Percentiles rank a stretch among this genome's conserved stretches.
Conservation (phyloP, 2,329 filamentous ascomycete species). For the Trichoderma gracile region DNA sequence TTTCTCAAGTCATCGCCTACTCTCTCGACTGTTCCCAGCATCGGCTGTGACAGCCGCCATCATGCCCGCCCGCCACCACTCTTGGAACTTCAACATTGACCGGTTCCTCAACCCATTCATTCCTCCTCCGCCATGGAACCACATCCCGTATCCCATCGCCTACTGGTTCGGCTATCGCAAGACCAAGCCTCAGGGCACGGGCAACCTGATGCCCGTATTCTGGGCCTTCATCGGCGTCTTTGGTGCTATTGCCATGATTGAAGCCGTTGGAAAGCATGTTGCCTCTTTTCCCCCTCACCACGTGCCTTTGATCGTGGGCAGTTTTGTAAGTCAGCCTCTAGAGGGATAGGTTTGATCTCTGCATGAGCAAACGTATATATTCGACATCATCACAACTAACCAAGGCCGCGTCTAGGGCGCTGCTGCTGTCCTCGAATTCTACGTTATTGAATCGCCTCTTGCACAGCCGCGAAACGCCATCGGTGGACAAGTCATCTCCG, state of each 20-base stretch:
- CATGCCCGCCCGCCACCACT: conserved; percentile 27
- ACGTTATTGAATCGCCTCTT: conserved; percentile 69
- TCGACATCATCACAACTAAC: not conserved
- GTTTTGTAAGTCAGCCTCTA: conserved; percentile 58
- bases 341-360: not conserved
- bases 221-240: conserved; percentile 69
- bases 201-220: conserved; percentile 59
- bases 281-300: conserved; percentile 53
- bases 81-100: conserved; percentile 73
- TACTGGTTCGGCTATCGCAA: conserved; percentile 67
- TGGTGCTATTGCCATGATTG: conserved; percentile 59
- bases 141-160: conserved; percentile 65
- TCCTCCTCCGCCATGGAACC: conserved; percentile 63
- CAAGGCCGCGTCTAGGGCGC: conserved; percentile 55
- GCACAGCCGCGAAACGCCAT: conserved; percentile 71
- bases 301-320: conserved; percentile 65
- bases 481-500: conserved; percentile 65
- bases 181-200: conserved; percentile 43
- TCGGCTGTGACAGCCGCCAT: not conserved
- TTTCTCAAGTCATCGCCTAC: not conserved
- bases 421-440: conserved; percentile 73
- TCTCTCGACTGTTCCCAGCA: not conserved
- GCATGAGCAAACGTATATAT: not conserved
- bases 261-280: conserved; percentile 56
- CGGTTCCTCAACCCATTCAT: conserved; percentile 69